phyloP scores from a whole-genome alignment of 1,139 yeast genomes.

The Taiozyma sp. region DNA sequence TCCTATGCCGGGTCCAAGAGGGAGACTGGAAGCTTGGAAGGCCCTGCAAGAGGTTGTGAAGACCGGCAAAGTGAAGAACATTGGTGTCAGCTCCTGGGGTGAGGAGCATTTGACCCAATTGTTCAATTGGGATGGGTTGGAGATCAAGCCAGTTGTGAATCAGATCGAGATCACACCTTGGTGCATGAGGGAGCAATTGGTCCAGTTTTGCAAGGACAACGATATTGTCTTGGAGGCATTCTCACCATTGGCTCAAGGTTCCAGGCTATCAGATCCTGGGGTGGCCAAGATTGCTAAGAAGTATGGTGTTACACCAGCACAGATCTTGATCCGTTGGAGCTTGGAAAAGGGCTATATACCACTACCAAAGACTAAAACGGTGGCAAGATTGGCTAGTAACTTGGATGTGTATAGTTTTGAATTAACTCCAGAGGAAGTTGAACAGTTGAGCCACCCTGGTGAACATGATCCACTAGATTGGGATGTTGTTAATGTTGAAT shows the following conservation, averaged over 20 bases:
- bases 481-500: constrained; percentile 61
- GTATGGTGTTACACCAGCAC: constrained; percentile 31
- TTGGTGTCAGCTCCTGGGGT: constrained; percentile 51
- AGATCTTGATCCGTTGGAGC: constrained; percentile 36
- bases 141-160: constrained; percentile 44
- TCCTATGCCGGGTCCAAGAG: constrained; percentile 39
- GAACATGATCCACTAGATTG: constrained; percentile 69
- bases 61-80: constrained; percentile 31
- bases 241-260: constrained; percentile 52
- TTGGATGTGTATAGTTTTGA: constrained; percentile 40
- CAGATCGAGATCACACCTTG: constrained; percentile 58
- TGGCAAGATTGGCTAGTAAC: constrained; percentile 37
- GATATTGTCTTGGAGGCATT: constrained; percentile 48
- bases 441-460: constrained; percentile 42
- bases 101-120: constrained; percentile 36
- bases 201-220: constrained; percentile 38
- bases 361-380: constrained; percentile 44
- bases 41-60: constrained; percentile 31
- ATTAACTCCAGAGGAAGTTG: constrained; percentile 30
- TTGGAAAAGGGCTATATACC: constrained; percentile 36
- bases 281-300: constrained; percentile 27
- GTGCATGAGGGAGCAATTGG: constrained; percentile 59
- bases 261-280: constrained; percentile 23
- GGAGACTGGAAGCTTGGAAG: constrained; percentile 38
- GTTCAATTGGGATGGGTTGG: constrained; percentile 37